phyloP scores from a whole-genome alignment of 2,329 filamentous ascomycete species.

The Pseudofabraea citricarpa region DNA sequence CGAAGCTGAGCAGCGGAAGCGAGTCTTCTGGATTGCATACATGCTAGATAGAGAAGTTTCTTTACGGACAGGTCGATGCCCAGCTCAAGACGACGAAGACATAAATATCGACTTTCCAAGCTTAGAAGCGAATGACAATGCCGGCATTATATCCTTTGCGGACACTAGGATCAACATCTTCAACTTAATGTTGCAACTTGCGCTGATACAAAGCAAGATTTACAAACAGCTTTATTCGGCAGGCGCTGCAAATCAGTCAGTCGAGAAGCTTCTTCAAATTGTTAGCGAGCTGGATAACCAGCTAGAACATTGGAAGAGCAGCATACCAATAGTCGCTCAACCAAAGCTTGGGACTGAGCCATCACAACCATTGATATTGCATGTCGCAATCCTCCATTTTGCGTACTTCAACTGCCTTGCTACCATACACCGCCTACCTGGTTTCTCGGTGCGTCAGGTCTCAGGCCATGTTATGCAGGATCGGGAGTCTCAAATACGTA shows the following conservation, averaged over 20 bases:
- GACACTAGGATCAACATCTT: constrained; percentile 95
- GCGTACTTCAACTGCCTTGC: constrained; percentile 97
- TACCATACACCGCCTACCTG: constrained; percentile 94
- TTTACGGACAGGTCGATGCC: constrained; percentile 65
- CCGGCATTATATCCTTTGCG: constrained; percentile 87
- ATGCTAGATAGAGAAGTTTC: constrained; percentile 71
- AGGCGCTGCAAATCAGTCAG: constrained; percentile 84
- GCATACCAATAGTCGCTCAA: constrained; percentile 88
- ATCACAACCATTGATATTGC: constrained; percentile 85
- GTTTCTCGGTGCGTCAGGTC: constrained; percentile 93
- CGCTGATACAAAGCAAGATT: constrained; percentile 87
- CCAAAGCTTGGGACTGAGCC: constrained; percentile 95
- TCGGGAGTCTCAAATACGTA: constrained; percentile 82
- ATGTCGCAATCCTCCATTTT: constrained; percentile 92
- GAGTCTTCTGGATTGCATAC: constrained; percentile 75
- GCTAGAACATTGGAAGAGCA: constrained; percentile 94
- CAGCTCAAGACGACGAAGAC: constrained; percentile 70
- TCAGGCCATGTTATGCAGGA: constrained; percentile 96
- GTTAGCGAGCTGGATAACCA: constrained; percentile 91
- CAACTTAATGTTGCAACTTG: constrained; percentile 85
- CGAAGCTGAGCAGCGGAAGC: constrained; percentile 85
- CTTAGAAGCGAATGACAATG: constrained; percentile 83
- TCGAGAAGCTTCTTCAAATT: constrained; percentile 88
- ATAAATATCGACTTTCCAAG: constrained; percentile 97
- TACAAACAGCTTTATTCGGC: constrained; percentile 93